Conservation (phyloP, 179 eudicot species). For the Camellia oleifera region DNA sequence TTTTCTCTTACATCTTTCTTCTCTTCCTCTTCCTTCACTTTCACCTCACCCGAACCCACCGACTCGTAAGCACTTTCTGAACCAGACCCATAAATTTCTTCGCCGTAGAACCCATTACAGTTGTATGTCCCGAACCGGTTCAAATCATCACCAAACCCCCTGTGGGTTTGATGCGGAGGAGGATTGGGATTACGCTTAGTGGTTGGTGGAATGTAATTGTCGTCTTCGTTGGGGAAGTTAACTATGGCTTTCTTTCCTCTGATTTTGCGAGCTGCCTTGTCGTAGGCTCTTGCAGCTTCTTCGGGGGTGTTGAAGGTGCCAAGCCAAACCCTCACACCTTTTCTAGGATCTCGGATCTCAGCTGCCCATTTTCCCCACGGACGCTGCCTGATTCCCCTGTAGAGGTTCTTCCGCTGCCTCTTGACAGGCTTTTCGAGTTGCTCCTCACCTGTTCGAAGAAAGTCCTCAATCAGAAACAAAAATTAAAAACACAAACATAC, state of each 20-base stretch:
- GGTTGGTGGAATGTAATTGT: neutral
- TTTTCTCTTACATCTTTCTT: neutral
- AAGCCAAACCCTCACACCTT: constrained; percentile 86
- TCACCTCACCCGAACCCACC: constrained; percentile 6
- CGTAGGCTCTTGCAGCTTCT: constrained; percentile 89
- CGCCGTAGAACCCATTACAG: constrained; percentile 26
- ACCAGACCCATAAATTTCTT: constrained; percentile 24
- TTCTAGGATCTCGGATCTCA: constrained; percentile 85
- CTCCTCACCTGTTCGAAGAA: constrained; percentile 43
- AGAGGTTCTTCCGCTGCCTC: constrained; percentile 68
- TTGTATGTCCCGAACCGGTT: constrained; percentile 16
- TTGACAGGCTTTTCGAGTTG: constrained; percentile 27
- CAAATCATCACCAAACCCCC: neutral
- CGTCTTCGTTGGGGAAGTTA: constrained; percentile 75
- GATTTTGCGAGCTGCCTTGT: constrained; percentile 68
- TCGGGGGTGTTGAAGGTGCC: constrained; percentile 85
- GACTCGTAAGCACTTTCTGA: constrained; percentile 17
- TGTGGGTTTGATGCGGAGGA: constrained; percentile 4
- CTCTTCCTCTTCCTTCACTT: constrained; percentile 23
- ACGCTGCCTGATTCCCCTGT: constrained; percentile 81
- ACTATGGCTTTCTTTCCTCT: constrained; percentile 84
- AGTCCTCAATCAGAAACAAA: constrained; percentile 9
- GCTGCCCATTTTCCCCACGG: constrained; percentile 98
- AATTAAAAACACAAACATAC: neutral
- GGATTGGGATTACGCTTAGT: neutral